Evolutionary conservation across 257 asterid genomes (phyloP), one percentile per base, ranked within the genome.

Genomic region (Mentha longifolia): DNA sequence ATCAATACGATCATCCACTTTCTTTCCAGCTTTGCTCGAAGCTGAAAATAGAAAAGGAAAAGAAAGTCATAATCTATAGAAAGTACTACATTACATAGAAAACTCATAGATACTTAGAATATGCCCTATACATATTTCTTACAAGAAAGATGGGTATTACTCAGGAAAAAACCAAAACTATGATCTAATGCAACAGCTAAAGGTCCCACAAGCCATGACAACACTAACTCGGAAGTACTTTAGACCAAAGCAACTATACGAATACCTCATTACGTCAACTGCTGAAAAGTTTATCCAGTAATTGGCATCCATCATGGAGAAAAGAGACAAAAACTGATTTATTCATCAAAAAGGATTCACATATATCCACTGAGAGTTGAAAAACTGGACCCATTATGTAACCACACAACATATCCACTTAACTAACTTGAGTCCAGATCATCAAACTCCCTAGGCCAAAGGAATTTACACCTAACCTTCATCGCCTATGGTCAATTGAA

Each of bases 21-120:
- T 92, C 56, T 73, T 68, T 37, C 87, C 86, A 70, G 91, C 96
- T 84, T 81, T 92, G 79, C 85, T 86, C 19, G 97, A 76, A 45
- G 93, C 98, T 90, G 87, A 43, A 76, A 59, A 35, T 13, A 16
- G 65, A 49, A 61, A 28, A 0, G 2, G 19, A 10, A 69, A 57
- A 64, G 15, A 1, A 1, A 43, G 47, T 64, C 68, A 67, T 52
- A 56, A 56, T 56, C 10, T 5, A 28, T 33, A 28, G 41, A 56
- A 56, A 39, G 64, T n/a, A n/a, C n/a, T n/a, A 33, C 28, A 28
- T 33, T 17, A 31, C 33, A 43, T 7, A 20, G n/a, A 31, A 59
- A 57, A 74, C 11, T 16, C 22, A 56, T 11, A 37, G 31, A 17
- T 54, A 20, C 43, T 28, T 47, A 46, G 22, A 37, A 51, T 30